These are phyloP conservation scores for Phytopythium kandeliae DNA, from an alignment of 352 stramenopile genomes.

Conservation along the genomic window DNA sequence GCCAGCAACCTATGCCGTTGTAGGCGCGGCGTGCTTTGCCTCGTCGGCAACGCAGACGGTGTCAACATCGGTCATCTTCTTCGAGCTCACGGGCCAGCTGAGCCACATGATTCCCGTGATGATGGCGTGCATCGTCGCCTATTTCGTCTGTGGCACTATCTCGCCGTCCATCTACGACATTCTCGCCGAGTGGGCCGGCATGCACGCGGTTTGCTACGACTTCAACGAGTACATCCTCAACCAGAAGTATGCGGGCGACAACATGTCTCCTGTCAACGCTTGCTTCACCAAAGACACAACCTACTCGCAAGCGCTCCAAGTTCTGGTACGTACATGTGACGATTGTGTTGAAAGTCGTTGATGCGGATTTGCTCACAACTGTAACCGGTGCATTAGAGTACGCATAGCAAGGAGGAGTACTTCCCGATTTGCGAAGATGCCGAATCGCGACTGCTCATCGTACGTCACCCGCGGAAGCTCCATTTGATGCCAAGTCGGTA, in stretches of 20 bases:
- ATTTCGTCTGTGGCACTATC: constrained; percentile 75
- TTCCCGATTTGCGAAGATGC: constrained; percentile 67
- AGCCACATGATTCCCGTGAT: constrained; percentile 83
- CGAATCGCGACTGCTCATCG: constrained; percentile 15
- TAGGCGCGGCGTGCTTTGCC: constrained; percentile 88
- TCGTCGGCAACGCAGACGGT: constrained; percentile 89
- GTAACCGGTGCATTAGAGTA: no score
- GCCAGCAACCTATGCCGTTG: constrained; percentile 83
- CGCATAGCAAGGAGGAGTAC: constrained; percentile 71
- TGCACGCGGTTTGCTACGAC: constrained; percentile 82
- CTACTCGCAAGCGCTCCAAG: constrained; percentile 60
- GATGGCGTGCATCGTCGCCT: constrained; percentile 73
- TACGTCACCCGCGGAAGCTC: background rate
- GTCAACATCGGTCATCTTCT: constrained; percentile 85
- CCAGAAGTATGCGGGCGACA: constrained; percentile 51
- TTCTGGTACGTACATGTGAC: constrained; percentile 48
- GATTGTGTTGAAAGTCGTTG: no score
- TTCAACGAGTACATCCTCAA: constrained; percentile 75
- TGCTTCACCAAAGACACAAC: constrained; percentile 73
- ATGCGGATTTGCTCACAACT: no score
- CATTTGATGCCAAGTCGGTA: background rate
- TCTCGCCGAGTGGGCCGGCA: constrained; percentile 61
- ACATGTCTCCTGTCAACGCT: constrained; percentile 50
- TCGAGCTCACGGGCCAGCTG: constrained; percentile 75
- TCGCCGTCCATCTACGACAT: constrained; percentile 86